phyloP scores from a whole-genome alignment of 2,329 filamentous ascomycete genomes.

The Fusarium subtropicale region DNA sequence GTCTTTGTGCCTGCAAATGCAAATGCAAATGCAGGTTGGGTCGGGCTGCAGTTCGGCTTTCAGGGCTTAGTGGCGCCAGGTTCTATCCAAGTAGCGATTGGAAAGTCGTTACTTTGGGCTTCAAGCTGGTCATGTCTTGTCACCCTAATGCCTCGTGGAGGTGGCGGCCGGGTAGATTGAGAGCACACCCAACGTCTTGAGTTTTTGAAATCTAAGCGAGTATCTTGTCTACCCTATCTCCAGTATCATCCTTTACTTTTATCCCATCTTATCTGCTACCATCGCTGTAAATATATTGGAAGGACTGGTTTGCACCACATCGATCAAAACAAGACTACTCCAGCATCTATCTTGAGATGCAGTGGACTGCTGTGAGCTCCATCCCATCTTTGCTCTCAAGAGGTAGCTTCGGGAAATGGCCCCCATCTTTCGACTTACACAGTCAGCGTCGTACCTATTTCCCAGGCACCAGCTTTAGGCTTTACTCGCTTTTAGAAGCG shows the following conservation, averaged over 20 bases:
- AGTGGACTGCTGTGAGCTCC: not conserved
- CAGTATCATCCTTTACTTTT: not conserved
- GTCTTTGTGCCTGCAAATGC: slow-evolving; percentile 29
- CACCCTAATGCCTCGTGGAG: slow-evolving; percentile 13
- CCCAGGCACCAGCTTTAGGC: slow-evolving; percentile 38
- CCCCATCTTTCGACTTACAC: slow-evolving; percentile 38
- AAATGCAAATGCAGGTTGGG: slow-evolving; percentile 40
- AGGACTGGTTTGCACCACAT: no score
- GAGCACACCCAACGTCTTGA: slow-evolving; percentile 2
- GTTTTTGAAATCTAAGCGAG: not conserved
- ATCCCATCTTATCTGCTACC: no score
- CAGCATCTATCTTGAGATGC: not conserved
- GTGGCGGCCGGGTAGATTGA: slow-evolving; percentile 24
- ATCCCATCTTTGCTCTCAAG: not conserved
- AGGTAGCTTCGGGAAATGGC: not conserved
- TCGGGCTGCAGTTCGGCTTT: slow-evolving; percentile 41
- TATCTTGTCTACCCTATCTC: not conserved
- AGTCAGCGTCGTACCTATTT: slow-evolving; percentile 36
- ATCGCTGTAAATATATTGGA: not conserved
- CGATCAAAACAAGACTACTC: no score
- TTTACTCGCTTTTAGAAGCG: slow-evolving; percentile 13
- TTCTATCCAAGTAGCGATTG: slow-evolving; percentile 35
- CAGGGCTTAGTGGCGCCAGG: slow-evolving; percentile 19
- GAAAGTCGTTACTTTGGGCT: slow-evolving; percentile 26
- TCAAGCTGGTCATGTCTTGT: slow-evolving; percentile 18